phyloP scores from a whole-genome alignment of 2,329 filamentous ascomycete species.

The Coleophoma cylindrospora region DNA sequence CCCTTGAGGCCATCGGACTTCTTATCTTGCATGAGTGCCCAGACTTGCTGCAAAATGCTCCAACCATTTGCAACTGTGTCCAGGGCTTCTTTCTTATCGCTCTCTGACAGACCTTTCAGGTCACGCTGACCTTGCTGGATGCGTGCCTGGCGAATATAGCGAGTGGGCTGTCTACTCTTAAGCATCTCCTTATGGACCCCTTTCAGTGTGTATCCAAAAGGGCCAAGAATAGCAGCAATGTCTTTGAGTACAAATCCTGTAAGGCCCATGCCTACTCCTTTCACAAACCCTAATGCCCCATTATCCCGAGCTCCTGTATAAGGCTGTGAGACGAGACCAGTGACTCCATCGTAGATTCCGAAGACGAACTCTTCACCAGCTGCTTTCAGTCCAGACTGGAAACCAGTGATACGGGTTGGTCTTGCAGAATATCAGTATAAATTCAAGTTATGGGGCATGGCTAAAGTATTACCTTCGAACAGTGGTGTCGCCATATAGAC shows the following conservation, averaged over 20 bases:
- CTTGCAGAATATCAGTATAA: constrained; percentile 21
- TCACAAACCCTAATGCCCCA: constrained; percentile 46
- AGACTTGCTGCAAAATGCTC: constrained; percentile 35
- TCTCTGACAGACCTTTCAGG: constrained; percentile 24
- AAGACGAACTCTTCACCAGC: constrained; percentile 57
- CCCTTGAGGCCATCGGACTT: constrained; percentile 21
- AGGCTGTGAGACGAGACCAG: constrained; percentile 57
- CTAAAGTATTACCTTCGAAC: constrained; percentile 38
- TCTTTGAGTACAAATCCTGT: constrained; percentile 62
- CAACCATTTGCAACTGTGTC: constrained; percentile 35
- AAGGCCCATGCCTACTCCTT: constrained; percentile 55
- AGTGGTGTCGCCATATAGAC: constrained; percentile 65
- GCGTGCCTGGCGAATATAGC: constrained; percentile 49
- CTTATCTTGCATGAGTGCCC: constrained; percentile 32
- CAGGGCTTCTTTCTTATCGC: constrained; percentile 24
- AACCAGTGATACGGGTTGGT: constrained; percentile 58
- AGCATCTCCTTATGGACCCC: constrained; percentile 56
- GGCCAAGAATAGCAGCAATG: constrained; percentile 54
- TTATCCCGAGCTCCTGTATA: constrained; percentile 49
- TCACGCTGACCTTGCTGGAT: constrained; percentile 54
- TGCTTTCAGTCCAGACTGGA: constrained; percentile 57
- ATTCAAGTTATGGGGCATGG: too few relatives aligned
- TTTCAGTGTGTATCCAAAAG: constrained; percentile 58
- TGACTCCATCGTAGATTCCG: constrained; percentile 61
- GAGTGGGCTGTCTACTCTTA: constrained; percentile 46